Evolutionary conservation across 768 basidiomycete genomes (phyloP).

Genomic region (Cantharellus cinnabarinus): DNA sequence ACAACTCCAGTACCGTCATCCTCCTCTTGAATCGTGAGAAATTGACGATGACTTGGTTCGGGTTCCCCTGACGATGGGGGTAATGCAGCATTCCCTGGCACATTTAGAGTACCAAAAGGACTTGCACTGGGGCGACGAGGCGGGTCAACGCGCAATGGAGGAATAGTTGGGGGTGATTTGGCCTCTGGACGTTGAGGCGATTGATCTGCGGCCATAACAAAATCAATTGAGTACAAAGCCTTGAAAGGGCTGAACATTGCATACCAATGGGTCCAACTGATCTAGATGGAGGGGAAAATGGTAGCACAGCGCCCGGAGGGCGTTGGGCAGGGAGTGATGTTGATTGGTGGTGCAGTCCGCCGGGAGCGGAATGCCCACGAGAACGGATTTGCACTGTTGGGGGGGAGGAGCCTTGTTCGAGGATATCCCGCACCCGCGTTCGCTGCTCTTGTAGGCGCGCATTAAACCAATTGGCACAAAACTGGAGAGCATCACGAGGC

Average conservation of each 20-base stretch:
- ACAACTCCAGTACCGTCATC: background rate
- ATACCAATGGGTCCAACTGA: too few species aligned
- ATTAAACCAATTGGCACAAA: slow-evolving; percentile 90
- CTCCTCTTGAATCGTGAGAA: slow-evolving; percentile 19
- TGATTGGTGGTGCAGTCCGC: too few species aligned
- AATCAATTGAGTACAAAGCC: too few species aligned
- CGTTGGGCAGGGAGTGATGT: too few species aligned
- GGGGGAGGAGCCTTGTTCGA: slow-evolving; percentile 18
- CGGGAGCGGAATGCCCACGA: too few species aligned
- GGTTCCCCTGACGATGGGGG: slow-evolving; percentile 9
- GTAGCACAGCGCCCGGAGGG: too few species aligned
- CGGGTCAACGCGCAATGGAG: slow-evolving; percentile 32
- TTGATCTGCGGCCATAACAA: background rate
- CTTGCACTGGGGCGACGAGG: slow-evolving; percentile 28
- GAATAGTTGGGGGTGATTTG: slow-evolving; percentile 6
- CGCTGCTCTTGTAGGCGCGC: slow-evolving; percentile 70
- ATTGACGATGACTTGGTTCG: too few species aligned
- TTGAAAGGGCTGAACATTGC: too few species aligned
- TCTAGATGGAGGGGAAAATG: too few species aligned
- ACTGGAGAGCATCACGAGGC: slow-evolving; percentile 81
- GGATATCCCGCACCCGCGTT: slow-evolving; percentile 43
- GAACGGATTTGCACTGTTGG: background rate
- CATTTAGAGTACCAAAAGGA: slow-evolving; percentile 62
- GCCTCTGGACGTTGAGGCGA: background rate
- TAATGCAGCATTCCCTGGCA: slow-evolving; percentile 54